Conservation (phyloP, 2,329 filamentous ascomycete genomes). For the Xylariaceae sp. region DNA sequence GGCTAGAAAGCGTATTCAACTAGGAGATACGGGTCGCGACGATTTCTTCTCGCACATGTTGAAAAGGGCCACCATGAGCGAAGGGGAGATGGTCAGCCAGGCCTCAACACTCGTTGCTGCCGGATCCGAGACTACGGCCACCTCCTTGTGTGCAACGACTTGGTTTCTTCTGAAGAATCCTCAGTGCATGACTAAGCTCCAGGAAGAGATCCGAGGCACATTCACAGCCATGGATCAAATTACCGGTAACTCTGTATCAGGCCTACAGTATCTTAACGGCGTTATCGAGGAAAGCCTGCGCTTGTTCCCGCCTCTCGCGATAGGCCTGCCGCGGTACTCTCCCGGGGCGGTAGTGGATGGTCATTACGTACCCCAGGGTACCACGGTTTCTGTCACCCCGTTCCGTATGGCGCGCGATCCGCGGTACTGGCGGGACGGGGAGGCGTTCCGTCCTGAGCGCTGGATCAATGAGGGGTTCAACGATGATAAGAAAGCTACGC, state of each 20-base stretch:
- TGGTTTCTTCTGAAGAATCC: slow-evolving; percentile 48
- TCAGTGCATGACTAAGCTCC: slow-evolving; percentile 44
- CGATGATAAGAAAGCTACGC: slow-evolving; percentile 30
- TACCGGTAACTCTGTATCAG: slow-evolving; percentile 34
- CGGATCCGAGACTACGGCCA: slow-evolving; percentile 56
- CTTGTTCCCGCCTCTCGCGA: slow-evolving; percentile 42
- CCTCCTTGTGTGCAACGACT: slow-evolving; percentile 44
- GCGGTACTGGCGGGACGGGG: slow-evolving; percentile 27
- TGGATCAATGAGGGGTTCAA: slow-evolving; percentile 30
- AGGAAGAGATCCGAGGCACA: slow-evolving; percentile 47
- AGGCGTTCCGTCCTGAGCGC: slow-evolving; percentile 34
- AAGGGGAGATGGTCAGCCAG: slow-evolving; percentile 36
- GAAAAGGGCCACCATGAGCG: slow-evolving; percentile 27
- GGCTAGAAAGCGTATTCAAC: slow-evolving; percentile 26
- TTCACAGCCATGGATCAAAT: slow-evolving; percentile 47
- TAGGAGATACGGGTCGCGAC: slow-evolving; percentile 26
- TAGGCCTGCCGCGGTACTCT: slow-evolving; percentile 36
- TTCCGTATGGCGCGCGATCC: slow-evolving; percentile 17
- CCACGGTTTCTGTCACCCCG: slow-evolving; percentile 18
- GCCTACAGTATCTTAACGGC: slow-evolving; percentile 43
- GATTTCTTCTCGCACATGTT: slow-evolving; percentile 34
- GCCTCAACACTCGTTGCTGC: slow-evolving; percentile 46
- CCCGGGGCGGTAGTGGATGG: slow-evolving; percentile 28
- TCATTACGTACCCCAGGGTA: slow-evolving; percentile 28
- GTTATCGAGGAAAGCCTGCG: slow-evolving; percentile 46